Base-by-base conservation (phyloP, 2,329 filamentous ascomycete genomes). In the Colletotrichum theobromicola region DNA sequence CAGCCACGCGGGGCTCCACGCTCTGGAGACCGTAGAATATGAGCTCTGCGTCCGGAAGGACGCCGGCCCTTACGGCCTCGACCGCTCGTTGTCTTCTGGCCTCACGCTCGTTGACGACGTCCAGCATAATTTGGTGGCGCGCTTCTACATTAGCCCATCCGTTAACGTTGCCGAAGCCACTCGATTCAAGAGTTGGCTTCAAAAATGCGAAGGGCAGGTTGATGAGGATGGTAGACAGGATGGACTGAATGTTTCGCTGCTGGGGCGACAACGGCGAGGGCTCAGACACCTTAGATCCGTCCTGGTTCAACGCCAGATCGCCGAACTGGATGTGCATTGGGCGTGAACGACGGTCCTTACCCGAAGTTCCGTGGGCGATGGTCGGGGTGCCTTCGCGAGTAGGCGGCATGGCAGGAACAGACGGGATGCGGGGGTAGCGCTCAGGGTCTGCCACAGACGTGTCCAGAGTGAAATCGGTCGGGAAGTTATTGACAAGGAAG, bases 271-370 rank as follows among this genome's bases (percentile, higher is more conserved):
- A 57, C 5, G 61, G 26, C 13, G 42, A 35, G 7, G 50, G 16
- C 5, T 68, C 72, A 2, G 76, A 76, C 55, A 81, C 82, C 50
- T 84, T 84, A 4, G 84, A 81, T 9, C 77, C 77, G 10, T 76
- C 78, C 35, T 76, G 77, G 26, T 79, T 72, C 76, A 84, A 64
- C 78, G 90, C 85, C 24, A 93, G 84, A 77, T 94, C 93, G n/a
- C 93, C 93, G 79, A 95, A 95, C 75, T 92, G 90, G 67, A 95
- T 94, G 75, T 88, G 89, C 75, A 88, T 90, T 13, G 94, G 84
- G 30, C 91, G 89, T 50, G 88, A 87, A 65, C 90, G 82, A 67
- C 84, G 86, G 9, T 79, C 80, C 65, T 79, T 82, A 60, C 81
- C 82, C 4, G 81, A 81, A 9, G 84, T 82, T 62, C 82, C 85